Conservation (phyloP, 2,329 filamentous ascomycete genomes). For the Sarocladium brachiariae region DNA sequence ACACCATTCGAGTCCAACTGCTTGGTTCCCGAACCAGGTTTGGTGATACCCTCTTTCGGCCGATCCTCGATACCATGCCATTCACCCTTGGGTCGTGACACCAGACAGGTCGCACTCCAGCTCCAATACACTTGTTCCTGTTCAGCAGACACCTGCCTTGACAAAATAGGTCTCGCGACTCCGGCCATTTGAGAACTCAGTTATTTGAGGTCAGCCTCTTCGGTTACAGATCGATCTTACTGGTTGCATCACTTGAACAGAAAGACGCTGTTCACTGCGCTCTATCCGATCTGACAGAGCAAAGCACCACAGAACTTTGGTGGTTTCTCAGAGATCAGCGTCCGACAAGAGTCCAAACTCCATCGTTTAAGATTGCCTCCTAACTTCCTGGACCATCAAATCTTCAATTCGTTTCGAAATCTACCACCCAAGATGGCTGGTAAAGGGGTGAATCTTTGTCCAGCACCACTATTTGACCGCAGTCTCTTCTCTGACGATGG, state of each 20-base stretch:
- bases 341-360: too few relatives aligned
- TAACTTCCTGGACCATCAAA: background rate
- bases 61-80: constrained; percentile 1
- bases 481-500: constrained; percentile 49
- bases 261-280: too few relatives aligned
- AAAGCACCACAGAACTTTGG: too few relatives aligned
- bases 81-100: constrained; percentile 2
- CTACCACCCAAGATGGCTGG: background rate
- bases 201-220: background rate
- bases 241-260: background rate
- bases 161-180: background rate
- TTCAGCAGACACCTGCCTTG: background rate
- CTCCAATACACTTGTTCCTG: background rate
- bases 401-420: background rate
- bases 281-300: too few relatives aligned
- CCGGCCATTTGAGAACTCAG: background rate
- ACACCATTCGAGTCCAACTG: constrained; percentile 1
- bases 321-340: background rate
- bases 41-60: constrained; percentile 8
- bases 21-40: constrained; percentile 2
- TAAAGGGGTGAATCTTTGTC: constrained; percentile 47
- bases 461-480: constrained; percentile 62
- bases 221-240: background rate
- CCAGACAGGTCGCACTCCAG: constrained; percentile 1
- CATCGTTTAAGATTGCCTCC: background rate